Evolutionary conservation across 2,329 filamentous ascomycete species (phyloP).

Genomic region (Xylaria sp.): DNA sequence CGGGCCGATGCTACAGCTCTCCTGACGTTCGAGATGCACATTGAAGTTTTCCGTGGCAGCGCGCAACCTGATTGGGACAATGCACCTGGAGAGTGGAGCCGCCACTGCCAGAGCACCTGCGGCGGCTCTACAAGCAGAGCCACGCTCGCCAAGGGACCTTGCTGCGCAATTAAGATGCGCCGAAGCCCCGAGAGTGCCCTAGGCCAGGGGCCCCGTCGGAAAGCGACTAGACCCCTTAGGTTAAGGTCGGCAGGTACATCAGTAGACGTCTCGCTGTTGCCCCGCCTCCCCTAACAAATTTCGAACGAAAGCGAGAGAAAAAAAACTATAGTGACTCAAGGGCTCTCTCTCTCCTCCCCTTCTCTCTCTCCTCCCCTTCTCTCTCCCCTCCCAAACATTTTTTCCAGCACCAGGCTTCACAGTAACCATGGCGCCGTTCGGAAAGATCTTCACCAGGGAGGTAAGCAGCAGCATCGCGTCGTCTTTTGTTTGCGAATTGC

Average conservation of each 20-base stretch:
- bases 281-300: slow-evolving; percentile 35
- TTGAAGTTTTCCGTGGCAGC: slow-evolving; percentile 21
- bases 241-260: not conserved
- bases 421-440: slow-evolving; percentile 78
- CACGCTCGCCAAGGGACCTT: not conserved
- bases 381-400: slow-evolving; percentile 15
- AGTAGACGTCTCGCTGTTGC: slow-evolving; percentile 31
- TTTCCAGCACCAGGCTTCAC: slow-evolving; percentile 32
- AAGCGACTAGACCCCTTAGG: not conserved
- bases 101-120: too few species aligned
- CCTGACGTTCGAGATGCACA: slow-evolving; percentile 13
- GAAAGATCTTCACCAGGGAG: slow-evolving; percentile 90
- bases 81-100: slow-evolving; percentile 18
- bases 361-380: slow-evolving; percentile 27
- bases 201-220: not conserved
- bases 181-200: slow-evolving; percentile 28
- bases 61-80: slow-evolving; percentile 1
- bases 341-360: slow-evolving; percentile 10
- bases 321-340: slow-evolving; percentile 31
- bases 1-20: slow-evolving; percentile 9
- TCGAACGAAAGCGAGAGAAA: slow-evolving; percentile 33
- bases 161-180: slow-evolving; percentile 37
- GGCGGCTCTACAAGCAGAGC: too few species aligned
- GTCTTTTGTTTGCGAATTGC: slow-evolving; percentile 26
- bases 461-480: slow-evolving; percentile 54